phyloP scores from a whole-genome alignment of 2,329 filamentous ascomycete genomes.

The Calonectria montana region DNA sequence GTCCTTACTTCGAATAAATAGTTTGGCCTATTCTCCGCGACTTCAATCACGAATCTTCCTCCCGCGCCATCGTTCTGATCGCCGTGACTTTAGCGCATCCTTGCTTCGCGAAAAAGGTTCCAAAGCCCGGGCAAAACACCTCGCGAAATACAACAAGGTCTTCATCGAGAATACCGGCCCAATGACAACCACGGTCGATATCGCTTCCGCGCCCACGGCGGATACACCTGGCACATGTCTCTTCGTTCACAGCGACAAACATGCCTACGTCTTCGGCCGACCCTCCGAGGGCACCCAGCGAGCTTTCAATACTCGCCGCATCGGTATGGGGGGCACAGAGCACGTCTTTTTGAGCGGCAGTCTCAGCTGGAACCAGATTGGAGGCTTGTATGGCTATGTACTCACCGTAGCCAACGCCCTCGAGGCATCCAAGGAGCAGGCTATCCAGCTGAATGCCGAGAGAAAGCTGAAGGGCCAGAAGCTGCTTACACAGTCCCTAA shows the following conservation, averaged over 20 bases:
- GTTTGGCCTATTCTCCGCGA: constrained; percentile 5
- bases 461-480: constrained; percentile 53
- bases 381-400: constrained; percentile 86
- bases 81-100: neutral
- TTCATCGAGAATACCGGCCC: neutral
- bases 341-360: constrained; percentile 87
- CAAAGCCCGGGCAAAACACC: neutral
- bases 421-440: constrained; percentile 57
- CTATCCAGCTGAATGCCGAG: constrained; percentile 53
- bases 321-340: constrained; percentile 72
- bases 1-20: neutral
- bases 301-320: constrained; percentile 74
- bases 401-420: constrained; percentile 82
- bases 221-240: constrained; percentile 87
- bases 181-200: constrained; percentile 81
- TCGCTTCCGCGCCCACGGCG: constrained; percentile 84
- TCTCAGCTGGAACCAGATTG: constrained; percentile 79
- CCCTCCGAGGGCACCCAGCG: constrained; percentile 88
- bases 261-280: constrained; percentile 87
- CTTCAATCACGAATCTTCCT: neutral
- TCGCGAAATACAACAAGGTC: neutral
- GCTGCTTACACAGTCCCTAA: constrained; percentile 34
- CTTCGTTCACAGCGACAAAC: constrained; percentile 82
- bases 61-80: neutral
- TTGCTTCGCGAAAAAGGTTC: neutral